Conservation (phyloP, 805 yeast genomes). For the Wickerhamomyces chaumierensis region DNA sequence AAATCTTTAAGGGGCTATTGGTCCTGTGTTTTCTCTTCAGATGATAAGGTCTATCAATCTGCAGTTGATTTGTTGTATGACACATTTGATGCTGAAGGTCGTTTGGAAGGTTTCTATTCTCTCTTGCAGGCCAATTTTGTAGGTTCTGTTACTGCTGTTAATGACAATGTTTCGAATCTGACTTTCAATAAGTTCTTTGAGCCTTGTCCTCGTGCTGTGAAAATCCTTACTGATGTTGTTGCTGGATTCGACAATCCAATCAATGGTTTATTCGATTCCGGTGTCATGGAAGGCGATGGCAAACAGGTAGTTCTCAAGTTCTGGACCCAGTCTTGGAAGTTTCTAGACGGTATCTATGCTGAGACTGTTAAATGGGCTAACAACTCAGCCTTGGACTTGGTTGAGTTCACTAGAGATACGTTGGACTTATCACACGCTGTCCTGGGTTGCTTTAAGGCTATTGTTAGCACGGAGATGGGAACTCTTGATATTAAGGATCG, state of each 20-base stretch:
- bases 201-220: constrained; percentile 65
- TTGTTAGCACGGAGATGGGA: constrained; percentile 17
- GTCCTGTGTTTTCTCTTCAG: constrained; percentile 62
- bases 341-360: constrained; percentile 55
- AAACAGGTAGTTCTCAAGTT: constrained; percentile 26
- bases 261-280: constrained; percentile 36
- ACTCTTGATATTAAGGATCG: constrained; percentile 1
- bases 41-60: constrained; percentile 46
- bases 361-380: constrained; percentile 71
- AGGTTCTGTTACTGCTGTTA: constrained; percentile 37
- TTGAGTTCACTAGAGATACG: constrained; percentile 80
- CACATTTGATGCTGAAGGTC: constrained; percentile 68
- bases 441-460: constrained; percentile 52
- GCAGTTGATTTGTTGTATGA: constrained; percentile 66
- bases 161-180: constrained; percentile 32
- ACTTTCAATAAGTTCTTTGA: constrained; percentile 43
- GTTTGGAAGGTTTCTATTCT: constrained; percentile 62
- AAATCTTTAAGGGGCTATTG: constrained; percentile 52
- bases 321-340: constrained; percentile 69
- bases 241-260: constrained; percentile 56
- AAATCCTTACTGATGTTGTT: constrained; percentile 64
- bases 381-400: constrained; percentile 36
- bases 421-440: constrained; percentile 65
- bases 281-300: constrained; percentile 13
- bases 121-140: constrained; percentile 34